Evolutionary conservation across 2,329 filamentous ascomycete species (phyloP).

Genomic region (Fusarium dlaminii): DNA sequence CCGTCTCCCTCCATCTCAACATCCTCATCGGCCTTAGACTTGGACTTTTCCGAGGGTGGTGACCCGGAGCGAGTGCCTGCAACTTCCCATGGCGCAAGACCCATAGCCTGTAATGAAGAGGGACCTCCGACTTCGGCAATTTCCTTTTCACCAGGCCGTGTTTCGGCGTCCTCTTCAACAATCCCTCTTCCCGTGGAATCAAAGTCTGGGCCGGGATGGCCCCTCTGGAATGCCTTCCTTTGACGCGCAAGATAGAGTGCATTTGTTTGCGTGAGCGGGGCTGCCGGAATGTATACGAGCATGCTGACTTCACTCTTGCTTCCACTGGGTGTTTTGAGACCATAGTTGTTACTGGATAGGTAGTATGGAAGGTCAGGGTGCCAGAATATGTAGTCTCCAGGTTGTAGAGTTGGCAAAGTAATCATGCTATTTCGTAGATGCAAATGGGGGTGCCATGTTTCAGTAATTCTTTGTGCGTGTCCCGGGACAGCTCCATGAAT

Average conservation of each 20-base stretch:
- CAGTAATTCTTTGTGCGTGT: constrained; percentile 66
- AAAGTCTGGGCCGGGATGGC: constrained; percentile 65
- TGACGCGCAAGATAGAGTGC: constrained; percentile 66
- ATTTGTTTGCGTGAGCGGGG: constrained; percentile 66
- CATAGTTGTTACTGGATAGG: constrained; percentile 55
- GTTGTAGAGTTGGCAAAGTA: constrained; percentile 63
- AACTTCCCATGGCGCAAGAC: constrained; percentile 61
- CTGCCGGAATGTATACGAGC: constrained; percentile 65
- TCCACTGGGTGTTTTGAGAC: constrained; percentile 42
- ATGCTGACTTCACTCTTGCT: constrained; percentile 54
- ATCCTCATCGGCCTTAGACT: constrained; percentile 40
- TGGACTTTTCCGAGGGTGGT: constrained; percentile 37
- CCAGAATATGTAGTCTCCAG: constrained; percentile 68
- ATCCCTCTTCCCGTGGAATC: constrained; percentile 60
- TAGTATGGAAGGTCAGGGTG: constrained; percentile 67
- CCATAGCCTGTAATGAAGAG: constrained; percentile 66
- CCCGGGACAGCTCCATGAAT: constrained; percentile 68
- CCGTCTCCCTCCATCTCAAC: constrained; percentile 41
- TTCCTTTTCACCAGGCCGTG: constrained; percentile 60
- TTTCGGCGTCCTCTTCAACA: constrained; percentile 61
- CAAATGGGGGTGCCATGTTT: constrained; percentile 67
- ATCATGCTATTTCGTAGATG: constrained; percentile 63
- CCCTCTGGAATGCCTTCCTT: constrained; percentile 65
- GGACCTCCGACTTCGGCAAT: constrained; percentile 61
- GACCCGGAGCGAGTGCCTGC: constrained; percentile 45